Conservation (phyloP, 495 filamentous ascomycete genomes). For the Xanthoparmelia taractica region DNA sequence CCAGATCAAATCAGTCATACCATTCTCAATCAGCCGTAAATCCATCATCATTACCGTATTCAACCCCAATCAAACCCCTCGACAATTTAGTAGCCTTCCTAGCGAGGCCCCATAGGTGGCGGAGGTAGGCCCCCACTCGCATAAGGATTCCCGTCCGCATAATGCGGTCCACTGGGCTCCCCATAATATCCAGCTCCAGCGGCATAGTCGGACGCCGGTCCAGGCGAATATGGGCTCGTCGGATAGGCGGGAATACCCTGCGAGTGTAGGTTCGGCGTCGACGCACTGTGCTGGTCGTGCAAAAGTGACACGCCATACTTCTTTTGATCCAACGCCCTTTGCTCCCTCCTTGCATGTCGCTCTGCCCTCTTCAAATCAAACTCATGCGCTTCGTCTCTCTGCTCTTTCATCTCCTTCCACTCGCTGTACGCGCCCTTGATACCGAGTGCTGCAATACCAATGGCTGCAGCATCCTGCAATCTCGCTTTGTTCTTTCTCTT, state of each 20-base stretch:
- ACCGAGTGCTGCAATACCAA: conserved; percentile 78
- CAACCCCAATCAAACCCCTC: neutral
- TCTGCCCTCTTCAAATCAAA: conserved; percentile 44
- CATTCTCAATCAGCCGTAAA: neutral
- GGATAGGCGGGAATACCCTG: conserved; percentile 1
- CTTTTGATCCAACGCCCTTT: conserved; percentile 11
- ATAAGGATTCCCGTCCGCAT: conserved; percentile 19
- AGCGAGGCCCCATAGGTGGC: conserved; percentile 20
- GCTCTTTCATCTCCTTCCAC: conserved; percentile 60
- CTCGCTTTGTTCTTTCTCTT: conserved; percentile 68
- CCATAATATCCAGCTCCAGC: conserved; percentile 24
- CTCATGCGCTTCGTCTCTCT: conserved; percentile 46
- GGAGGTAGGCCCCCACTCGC: conserved; percentile 14
- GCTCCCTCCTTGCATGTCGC: conserved; percentile 30
- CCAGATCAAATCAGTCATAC: neutral
- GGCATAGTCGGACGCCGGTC: neutral
- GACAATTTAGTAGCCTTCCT: conserved; percentile 4
- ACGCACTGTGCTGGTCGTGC: neutral
- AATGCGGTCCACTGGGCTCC: conserved; percentile 16
- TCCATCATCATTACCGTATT: neutral
- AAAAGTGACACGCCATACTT: conserved; percentile 2
- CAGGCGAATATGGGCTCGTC: neutral
- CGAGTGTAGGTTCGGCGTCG: conserved; percentile 7
- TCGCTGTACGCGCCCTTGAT: conserved; percentile 76
- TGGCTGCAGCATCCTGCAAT: conserved; percentile 64